Evolutionary conservation across 148 eudicot genomes (phyloP), one percentile per base, ranked within the genome.

Genomic region (Camellia granthamiana): DNA sequence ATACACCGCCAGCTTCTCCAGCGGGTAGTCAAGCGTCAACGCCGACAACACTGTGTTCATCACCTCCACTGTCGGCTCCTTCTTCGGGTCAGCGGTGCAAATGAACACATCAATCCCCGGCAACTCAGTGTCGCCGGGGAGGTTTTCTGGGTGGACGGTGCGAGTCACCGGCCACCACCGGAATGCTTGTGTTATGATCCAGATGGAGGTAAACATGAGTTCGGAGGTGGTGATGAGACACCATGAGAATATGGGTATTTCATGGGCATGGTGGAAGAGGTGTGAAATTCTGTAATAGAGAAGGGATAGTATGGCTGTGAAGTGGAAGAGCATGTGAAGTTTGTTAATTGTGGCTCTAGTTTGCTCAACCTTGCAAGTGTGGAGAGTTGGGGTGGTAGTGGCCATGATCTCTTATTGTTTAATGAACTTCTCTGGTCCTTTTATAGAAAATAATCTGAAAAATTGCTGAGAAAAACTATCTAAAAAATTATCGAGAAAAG

Each of bases 11-110:
- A 91, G 84, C 80, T 86, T 90, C 15, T 90, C 87, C 11, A 81
- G 30, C 2, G 94, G 92, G 41, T 91, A 91, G 19, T 91, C 91
- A 6, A 89, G 56, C 1, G 91, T 87, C 90, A 91, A 78, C 6
- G 90, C 88, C 15, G 92, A 89, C 13, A 91, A 13, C 7, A 91
- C 92, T 2, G 94, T 85, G 84, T 90, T 90, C 91, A 89, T 91
- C 55, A 87, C 89, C 58, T 80, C 87, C n/a, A 82, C 52, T 3
- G 78, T 84, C 61, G 92, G 92, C 76, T 91, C 94, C 81, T 86
- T 88, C 14, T 18, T 70, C 0, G 94, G 91, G 52, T 91, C 94
- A 0, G 88, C 90, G 6, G 92, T 91, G 87, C 87, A 85, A 16
- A 91, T 77, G 58, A 90, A 91, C 30, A 91, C 90, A 49, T 91